These are phyloP conservation scores for Chaetoscypha palmicola DNA, from an alignment of 2,329 filamentous ascomycete species.

Conservation along the genomic window DNA sequence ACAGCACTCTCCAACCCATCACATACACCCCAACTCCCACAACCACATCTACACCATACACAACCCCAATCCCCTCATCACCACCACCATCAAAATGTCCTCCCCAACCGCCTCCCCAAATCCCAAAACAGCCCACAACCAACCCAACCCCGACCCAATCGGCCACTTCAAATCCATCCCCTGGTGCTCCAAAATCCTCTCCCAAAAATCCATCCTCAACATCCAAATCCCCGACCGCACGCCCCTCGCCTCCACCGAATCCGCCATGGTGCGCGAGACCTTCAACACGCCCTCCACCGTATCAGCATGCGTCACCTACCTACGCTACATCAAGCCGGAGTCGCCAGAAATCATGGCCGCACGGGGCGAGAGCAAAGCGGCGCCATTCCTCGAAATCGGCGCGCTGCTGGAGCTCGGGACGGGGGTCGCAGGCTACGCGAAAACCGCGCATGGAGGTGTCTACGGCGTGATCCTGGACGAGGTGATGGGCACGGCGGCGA, in stretches of 20 bases:
- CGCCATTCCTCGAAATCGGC: constrained; percentile 26
- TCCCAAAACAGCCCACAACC: constrained; percentile 15
- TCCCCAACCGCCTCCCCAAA: constrained; percentile 2
- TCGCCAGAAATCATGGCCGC: constrained; percentile 1
- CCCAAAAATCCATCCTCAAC: constrained; percentile 18
- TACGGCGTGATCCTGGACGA: constrained; percentile 29
- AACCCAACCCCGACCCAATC: constrained; percentile 23
- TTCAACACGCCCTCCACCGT: constrained; percentile 25
- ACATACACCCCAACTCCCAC: no score
- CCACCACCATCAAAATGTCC: neutral
- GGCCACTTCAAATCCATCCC: constrained; percentile 28
- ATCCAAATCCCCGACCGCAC: constrained; percentile 24
- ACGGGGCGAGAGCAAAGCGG: constrained; percentile 12
- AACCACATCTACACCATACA: neutral
- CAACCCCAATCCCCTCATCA: neutral
- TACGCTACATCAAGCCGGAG: constrained; percentile 9
- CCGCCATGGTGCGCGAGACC: constrained; percentile 25
- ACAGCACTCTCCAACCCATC: no score
- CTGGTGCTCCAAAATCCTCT: constrained; percentile 27
- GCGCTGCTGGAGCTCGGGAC: constrained; percentile 25
- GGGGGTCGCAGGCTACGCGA: constrained; percentile 24
- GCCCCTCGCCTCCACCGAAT: constrained; percentile 24
- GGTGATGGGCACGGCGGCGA: constrained; percentile 30
- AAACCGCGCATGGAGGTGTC: constrained; percentile 28
- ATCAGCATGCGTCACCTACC: constrained; percentile 24